Evolutionary conservation across 129 eudicot genomes (phyloP), one percentile per base, ranked within the genome.

Genomic region (Chrysanthemum lavandulifolium): DNA sequence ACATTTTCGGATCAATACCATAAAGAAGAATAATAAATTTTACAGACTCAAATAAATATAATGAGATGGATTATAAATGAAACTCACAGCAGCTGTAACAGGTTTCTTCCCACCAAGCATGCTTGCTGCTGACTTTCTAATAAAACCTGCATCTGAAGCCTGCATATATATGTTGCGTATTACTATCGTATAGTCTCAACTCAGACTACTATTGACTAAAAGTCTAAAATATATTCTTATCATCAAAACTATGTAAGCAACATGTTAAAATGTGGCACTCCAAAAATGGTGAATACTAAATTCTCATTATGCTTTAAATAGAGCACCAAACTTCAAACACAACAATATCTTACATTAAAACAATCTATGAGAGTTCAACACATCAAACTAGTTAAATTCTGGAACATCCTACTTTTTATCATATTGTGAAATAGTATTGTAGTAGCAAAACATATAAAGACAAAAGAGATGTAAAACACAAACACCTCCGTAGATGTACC

Each of bases 91-190:
- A 78, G 96, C 84, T 36, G 81, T 82, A 75, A 83, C 78, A 71
- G 99, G 96, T 81, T 79, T 95, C 86, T 91, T 91, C 68, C 99
- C 97, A 77, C 96, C 91, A 64, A 95, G 95, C 99, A 91, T 88
- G 87, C 99, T 95, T 68, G 99, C 97, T 59, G 99, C 99, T 69
- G 99, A 91, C 78, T 85, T 85, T 73, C 73, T 87, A 65, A 82
- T 87, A 68, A 81, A 82, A 56, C 89, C 84, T 72, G 80, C 91
- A 74, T 84, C 91, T 64, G 94, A 81, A 75, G 90, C 79, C 97
- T 91, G 86, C 65, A 75, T 47, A 47, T 62, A 64, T 52, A 67
- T 62, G 48, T 13, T 49, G 25, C 23, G 19, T 33, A 29, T 50
- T 27, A 51, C 48, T 52, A 67, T 67, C 68, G 3, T 56, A 23